Base-by-base conservation (phyloP, 139 green algal species). In the Auxenochlorella pyrenoidosa region DNA sequence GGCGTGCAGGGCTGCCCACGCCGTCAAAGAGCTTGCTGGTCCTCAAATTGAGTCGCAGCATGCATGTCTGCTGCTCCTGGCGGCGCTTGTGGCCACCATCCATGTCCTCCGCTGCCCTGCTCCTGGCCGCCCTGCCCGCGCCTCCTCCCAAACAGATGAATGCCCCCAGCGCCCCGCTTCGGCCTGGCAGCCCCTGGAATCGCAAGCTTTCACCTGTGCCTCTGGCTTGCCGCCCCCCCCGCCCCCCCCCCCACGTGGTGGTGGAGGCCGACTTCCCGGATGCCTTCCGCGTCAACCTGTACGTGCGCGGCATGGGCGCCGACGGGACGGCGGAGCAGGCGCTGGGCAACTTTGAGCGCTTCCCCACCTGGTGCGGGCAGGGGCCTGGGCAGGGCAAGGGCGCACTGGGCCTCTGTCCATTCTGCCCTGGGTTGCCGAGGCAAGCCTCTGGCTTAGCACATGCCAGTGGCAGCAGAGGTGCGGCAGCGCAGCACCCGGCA, bases 211-310 rank as follows among this genome's bases (percentile, higher is more conserved):
- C n/a, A n/a, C n/a, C n/a, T n/a, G n/a, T n/a, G n/a, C n/a, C n/a
- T n/a, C n/a, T n/a, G n/a, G n/a, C n/a, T n/a, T n/a, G n/a, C n/a
- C n/a, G n/a, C n/a, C n/a, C n/a, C n/a, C n/a, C n/a, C n/a, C n/a
- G n/a, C n/a, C n/a, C n/a, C n/a, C 24, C n/a, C 22, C 1, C 43
- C 71, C 70, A 44, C 78, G 63, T 94, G 19, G 59, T 85, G 44
- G 60, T 72, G 44, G 89, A 91, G 84, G 86, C 90, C 34, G 94
- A 96, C 85, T 95, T 92, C 80, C 94, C 93, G 26, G 93, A 96
- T 59, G 91, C 91, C 13, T 91, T 92, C 54, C 54, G 88, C 0
- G 87, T 83, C 44, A 94, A 96, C 81, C 59, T 88, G 47, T 96
- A 90, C 60, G 94, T 89, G 58, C 88, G 90, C 19, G 88, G 89